Percentiles rank a stretch among this genome's conserved stretches.
phyloP scores from a whole-genome alignment of 768 basidiomycete genomes.

The Trametopsis cervina region DNA sequence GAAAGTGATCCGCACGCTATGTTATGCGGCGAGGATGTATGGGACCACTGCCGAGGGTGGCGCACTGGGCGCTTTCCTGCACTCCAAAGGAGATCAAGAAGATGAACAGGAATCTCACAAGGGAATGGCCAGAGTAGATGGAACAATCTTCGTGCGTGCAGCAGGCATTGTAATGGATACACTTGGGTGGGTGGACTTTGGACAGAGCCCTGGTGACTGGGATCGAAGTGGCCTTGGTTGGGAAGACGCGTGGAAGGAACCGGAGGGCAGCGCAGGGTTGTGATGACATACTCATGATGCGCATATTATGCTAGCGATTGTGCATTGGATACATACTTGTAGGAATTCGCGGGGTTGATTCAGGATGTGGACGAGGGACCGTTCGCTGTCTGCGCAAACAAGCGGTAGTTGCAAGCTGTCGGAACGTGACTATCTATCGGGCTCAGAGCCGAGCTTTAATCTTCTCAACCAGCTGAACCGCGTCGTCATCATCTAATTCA shows the following conservation, averaged over 20 bases:
- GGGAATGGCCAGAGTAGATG: constrained; percentile 41
- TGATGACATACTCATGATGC: not conserved
- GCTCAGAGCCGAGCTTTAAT: constrained; percentile 30
- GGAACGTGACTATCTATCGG: too few relatives aligned
- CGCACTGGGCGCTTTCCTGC: constrained; percentile 26
- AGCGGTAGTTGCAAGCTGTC: too few relatives aligned
- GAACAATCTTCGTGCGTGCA: constrained; percentile 49
- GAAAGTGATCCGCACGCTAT: constrained; percentile 28
- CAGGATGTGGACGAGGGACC: too few relatives aligned
- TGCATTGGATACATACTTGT: too few relatives aligned
- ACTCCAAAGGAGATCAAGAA: too few relatives aligned
- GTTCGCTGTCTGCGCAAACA: too few relatives aligned
- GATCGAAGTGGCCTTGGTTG: constrained; percentile 52
- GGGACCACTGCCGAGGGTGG: constrained; percentile 1
- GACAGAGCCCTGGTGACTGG: constrained; percentile 44
- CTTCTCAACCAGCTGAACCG: constrained; percentile 33
- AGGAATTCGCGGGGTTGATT: too few relatives aligned
- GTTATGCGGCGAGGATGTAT: constrained; percentile 1
- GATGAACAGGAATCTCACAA: constrained; percentile 39
- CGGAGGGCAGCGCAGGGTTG: constrained; percentile 14
- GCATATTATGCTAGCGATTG: not conserved
- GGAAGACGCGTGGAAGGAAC: constrained; percentile 49
- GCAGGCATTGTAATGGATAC: constrained; percentile 50
- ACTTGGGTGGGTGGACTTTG: constrained; percentile 49
- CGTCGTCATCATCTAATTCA: constrained; percentile 57